Evolutionary conservation across 148 eudicot genomes (phyloP).

Genomic region (Oxyria digyna): DNA sequence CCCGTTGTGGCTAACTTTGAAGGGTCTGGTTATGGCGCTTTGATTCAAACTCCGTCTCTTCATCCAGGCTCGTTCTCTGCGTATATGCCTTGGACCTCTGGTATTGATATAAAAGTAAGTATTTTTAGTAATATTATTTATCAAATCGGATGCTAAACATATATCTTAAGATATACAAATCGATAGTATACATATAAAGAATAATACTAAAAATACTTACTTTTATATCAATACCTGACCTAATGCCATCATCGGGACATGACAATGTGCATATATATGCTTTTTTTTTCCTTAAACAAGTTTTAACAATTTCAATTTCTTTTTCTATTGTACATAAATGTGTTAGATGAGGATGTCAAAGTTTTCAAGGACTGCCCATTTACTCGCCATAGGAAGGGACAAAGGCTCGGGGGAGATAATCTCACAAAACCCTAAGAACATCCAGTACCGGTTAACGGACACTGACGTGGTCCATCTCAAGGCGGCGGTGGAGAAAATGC

Average conservation of each 20-base stretch:
- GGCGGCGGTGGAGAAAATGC: conserved; percentile 12
- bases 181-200: too few species aligned
- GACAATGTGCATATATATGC: too few species aligned
- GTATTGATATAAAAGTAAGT: conserved; percentile 21
- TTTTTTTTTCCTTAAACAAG: too few species aligned
- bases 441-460: conserved; percentile 12
- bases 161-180: too few species aligned
- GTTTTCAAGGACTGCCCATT: conserved; percentile 21
- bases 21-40: conserved; percentile 33
- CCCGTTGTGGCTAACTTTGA: conserved; percentile 4
- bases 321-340: too few species aligned
- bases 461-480: conserved; percentile 18
- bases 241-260: too few species aligned
- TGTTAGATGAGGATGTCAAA: too few species aligned
- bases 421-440: conserved; percentile 13
- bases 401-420: conserved; percentile 23
- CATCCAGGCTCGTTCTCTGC: conserved; percentile 35
- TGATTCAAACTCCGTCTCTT: conserved; percentile 59
- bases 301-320: too few species aligned
- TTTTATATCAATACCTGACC: too few species aligned
- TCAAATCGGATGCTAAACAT: too few species aligned
- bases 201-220: too few species aligned
- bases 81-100: conserved; percentile 27
- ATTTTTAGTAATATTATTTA: too few species aligned
- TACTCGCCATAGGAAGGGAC: conserved; percentile 24